These are phyloP conservation scores for Zygnema circumcarinatum DNA, from an alignment of 139 green algal species.

Conservation along the genomic window DNA sequence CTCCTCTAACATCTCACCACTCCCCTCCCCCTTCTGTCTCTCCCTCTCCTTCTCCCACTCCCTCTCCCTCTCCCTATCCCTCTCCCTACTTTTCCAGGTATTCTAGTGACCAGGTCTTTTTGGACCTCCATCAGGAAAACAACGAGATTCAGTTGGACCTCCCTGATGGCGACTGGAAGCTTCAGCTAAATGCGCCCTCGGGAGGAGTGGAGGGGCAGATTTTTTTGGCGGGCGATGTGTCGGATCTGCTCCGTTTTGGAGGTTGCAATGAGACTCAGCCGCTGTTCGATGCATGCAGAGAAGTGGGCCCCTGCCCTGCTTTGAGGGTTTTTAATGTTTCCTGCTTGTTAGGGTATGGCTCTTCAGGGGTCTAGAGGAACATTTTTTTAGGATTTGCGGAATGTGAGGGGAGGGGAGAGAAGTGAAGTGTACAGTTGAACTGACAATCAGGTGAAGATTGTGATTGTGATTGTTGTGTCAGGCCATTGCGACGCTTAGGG, in stretches of 20 bases:
- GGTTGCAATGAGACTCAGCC: not conserved
- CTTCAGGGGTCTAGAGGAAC: no score
- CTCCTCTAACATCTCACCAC: not conserved
- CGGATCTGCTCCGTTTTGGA: not conserved
- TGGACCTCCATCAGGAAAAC: not conserved
- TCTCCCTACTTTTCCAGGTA: not conserved
- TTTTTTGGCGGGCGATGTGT: not conserved
- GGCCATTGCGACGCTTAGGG: no score
- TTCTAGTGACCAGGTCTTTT: not conserved
- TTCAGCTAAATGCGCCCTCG: constrained; percentile 22
- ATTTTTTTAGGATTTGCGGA: no score
- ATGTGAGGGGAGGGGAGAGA: no score
- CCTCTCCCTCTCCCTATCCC: not conserved
- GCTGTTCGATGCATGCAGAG: not conserved
- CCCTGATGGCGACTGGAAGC: constrained; percentile 30
- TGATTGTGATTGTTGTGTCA: not conserved
- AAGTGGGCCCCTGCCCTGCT: not conserved
- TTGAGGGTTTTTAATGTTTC: no score
- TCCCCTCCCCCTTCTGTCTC: not conserved
- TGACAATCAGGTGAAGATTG: not conserved
- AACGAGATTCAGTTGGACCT: not conserved
- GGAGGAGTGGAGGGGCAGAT: not conserved
- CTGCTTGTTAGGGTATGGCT: no score
- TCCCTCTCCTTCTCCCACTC: not conserved
- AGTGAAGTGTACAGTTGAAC: no score